Base-by-base conservation (phyloP, 805 yeast species). In the Lachancea lanzarotensis region DNA sequence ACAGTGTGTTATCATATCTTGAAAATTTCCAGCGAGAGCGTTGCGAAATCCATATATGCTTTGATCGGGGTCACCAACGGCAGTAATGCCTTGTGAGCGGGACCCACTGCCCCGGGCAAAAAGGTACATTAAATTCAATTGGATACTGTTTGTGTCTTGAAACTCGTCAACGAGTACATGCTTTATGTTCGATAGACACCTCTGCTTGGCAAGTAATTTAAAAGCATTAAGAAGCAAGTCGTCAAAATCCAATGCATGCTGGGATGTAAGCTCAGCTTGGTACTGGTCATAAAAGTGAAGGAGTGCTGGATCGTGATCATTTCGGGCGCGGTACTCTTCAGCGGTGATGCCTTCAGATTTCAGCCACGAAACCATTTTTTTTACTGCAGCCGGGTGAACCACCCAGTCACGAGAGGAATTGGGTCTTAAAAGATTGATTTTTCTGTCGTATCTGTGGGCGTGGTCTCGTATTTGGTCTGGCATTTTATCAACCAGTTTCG, bases 41-140 rank as follows among this genome's bases (percentile, higher is more conserved):
- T 82, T 80, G 48, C 98, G 70, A 54, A 91, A 91, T 0, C 83
- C 88, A 61, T 93, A 91, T 18, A 91, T 91, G 57, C 95, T 82
- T 63, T 91, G 98, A 62, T 93, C 96, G 0, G 96, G 96, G 59
- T 91, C 98, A 1, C 98, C 98, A 2, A 91, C 97, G 1, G 89
- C 81, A 0, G 97, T 86, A 8, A 91, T 74, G 46, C 81, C 81
- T 48, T 78, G 60, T 31, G 69, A 71, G 16, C 57, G 42, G 16
- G 65, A 60, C 2, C 62, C 55, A 33, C 74, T 68, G 46, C 68
- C 69, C 11, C 58, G 56, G 0, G 81, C 71, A 27, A 84, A 64
- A 3, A 69, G 66, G 49, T 73, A 74, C 70, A 87, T 74, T 38
- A 93, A 67, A 44, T 78, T 76, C 51, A 88, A 70, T 59, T 91